Evolutionary conservation across 306 rosid genomes (phyloP), one percentile per base, ranked within the genome.

Genomic region (Calophaca sinica): DNA sequence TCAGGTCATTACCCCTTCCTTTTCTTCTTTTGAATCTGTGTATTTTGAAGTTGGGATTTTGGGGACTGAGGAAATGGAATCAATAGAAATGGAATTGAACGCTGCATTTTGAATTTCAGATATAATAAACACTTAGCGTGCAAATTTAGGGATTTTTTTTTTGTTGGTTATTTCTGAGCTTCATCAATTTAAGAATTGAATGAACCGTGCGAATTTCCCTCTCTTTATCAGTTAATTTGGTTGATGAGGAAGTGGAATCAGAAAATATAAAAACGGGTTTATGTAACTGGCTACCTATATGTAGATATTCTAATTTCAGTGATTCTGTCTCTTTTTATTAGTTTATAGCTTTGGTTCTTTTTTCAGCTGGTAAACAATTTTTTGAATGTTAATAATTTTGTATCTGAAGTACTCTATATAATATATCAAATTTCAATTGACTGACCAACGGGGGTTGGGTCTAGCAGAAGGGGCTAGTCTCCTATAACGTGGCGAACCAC

Each of bases 1-100:
- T 32, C 87, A 82, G 96, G 97, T 32, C 3, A 33, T 20, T 20
- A 20, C 26, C 1, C 26, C 26, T 20, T 20, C 26, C 26, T 33
- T 33, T 33, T 33, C 36, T 33, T 33, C 4, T 33, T 33, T 1
- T 9, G 48, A 42, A 42, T 42, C 48, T 7, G 11, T 42, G 8
- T 42, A 8, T 42, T 42, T 8, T 42, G 2, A 42, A 42, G 48
- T 73, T 57, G 42, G 59, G 62, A 2, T 54, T 44, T 75, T 62
- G 45, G 15, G 35, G 50, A 26, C 4, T 1, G 7, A 67, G 67
- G 67, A 58, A 71, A 42, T 66, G 62, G 32, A 62, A 14, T 38
- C 61, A 3, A 5, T 41, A 20, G 63, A 54, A 9, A 33, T 45
- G 4, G 68, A 12, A 53, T 52, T 42, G 59, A 8, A 11, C 7